These are phyloP conservation scores for Globisporangium spinosum DNA, from an alignment of 352 stramenopile genomes.

Conservation along the genomic window DNA sequence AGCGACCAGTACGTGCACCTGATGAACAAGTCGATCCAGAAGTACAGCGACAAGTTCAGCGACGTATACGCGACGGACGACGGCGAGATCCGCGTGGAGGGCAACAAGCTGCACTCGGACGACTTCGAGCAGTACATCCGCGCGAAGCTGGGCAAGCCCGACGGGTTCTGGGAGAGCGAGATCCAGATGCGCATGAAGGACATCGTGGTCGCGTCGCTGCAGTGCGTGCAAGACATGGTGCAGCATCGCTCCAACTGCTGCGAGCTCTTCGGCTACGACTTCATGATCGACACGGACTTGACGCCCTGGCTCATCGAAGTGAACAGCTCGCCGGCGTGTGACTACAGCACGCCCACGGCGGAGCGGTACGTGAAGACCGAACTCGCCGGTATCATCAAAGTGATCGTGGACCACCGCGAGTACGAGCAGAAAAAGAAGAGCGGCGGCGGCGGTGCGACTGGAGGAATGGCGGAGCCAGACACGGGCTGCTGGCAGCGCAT, in stretches of 20 bases:
- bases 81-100: slow-evolving; percentile 51
- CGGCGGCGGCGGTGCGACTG: neutral
- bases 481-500: slow-evolving; percentile 66
- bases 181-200: slow-evolving; percentile 86
- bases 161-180: slow-evolving; percentile 32
- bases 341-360: slow-evolving; percentile 91
- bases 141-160: slow-evolving; percentile 24
- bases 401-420: slow-evolving; percentile 85
- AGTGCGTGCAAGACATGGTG: slow-evolving; percentile 86
- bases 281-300: slow-evolving; percentile 89
- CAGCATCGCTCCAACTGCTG: slow-evolving; percentile 88
- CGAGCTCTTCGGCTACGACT: slow-evolving; percentile 93
- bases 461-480: slow-evolving; percentile 32
- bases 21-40: slow-evolving; percentile 94
- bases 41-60: slow-evolving; percentile 89
- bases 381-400: slow-evolving; percentile 82
- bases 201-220: slow-evolving; percentile 79
- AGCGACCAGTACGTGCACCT: slow-evolving; percentile 90
- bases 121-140: slow-evolving; percentile 59
- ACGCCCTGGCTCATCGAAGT: slow-evolving; percentile 91
- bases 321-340: slow-evolving; percentile 91
- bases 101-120: slow-evolving; percentile 81
- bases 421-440: slow-evolving; percentile 51
- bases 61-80: slow-evolving; percentile 67
- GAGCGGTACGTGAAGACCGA: slow-evolving; percentile 86